Conservation (phyloP, 108 stramenopile genomes). For the Bacterosira constricta region DNA sequence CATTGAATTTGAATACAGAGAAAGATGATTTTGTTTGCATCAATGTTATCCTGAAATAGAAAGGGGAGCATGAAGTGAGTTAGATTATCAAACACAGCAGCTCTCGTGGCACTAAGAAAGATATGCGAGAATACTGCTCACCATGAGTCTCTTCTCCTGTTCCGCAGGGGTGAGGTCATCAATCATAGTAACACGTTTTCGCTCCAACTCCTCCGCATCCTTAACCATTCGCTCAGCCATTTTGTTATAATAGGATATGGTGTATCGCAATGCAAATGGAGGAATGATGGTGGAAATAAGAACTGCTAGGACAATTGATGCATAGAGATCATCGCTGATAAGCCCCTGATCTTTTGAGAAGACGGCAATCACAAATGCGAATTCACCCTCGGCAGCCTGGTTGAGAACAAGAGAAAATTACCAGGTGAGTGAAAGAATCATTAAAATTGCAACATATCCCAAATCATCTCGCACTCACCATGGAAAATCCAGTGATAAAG, state of each 20-base stretch:
- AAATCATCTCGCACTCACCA: slow-evolving; percentile 36
- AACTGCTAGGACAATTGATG: slow-evolving; percentile 73
- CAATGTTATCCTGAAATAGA: slow-evolving; percentile 14
- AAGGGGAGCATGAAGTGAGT: background rate
- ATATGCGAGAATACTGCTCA: background rate
- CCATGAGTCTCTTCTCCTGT: slow-evolving; percentile 40
- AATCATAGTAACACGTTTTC: slow-evolving; percentile 4
- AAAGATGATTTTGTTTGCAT: slow-evolving; percentile 59
- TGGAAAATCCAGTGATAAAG: slow-evolving; percentile 69
- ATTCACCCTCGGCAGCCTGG: slow-evolving; percentile 77
- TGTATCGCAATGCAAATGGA: slow-evolving; percentile 73
- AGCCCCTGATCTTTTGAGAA: slow-evolving; percentile 60
- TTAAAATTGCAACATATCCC: background rate
- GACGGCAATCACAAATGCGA: slow-evolving; percentile 84
- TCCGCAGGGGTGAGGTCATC: slow-evolving; percentile 47
- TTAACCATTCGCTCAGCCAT: slow-evolving; percentile 53
- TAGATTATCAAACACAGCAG: background rate
- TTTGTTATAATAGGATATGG: slow-evolving; percentile 73
- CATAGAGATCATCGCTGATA: slow-evolving; percentile 62
- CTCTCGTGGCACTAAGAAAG: background rate
- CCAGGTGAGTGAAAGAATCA: background rate
- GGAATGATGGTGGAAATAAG: slow-evolving; percentile 79
- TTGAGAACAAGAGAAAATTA: background rate
- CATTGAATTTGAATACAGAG: slow-evolving; percentile 79
- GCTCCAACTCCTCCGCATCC: slow-evolving; percentile 22